Percentiles rank a stretch among this genome's conserved stretches.
Conservation (phyloP, 2,329 filamentous ascomycete species). For the Hyphodiscus sp. region DNA sequence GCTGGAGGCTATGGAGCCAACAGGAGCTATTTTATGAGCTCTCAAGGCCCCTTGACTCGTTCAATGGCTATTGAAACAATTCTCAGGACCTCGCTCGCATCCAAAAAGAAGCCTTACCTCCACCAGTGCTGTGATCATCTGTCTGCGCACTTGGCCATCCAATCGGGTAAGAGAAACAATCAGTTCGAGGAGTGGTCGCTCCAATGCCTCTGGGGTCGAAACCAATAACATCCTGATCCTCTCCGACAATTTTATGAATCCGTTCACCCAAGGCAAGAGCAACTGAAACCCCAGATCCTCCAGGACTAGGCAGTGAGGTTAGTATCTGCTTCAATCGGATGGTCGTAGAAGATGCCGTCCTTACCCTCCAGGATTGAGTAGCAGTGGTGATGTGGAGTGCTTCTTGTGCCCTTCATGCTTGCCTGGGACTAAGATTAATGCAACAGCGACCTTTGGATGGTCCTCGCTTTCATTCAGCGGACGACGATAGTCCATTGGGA, state of each 20-base stretch:
- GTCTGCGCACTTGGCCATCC: not conserved
- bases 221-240: slow-evolving; percentile 38
- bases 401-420: slow-evolving; percentile 16
- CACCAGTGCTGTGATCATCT: slow-evolving; percentile 20
- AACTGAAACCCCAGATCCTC: slow-evolving; percentile 35
- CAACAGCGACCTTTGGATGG: slow-evolving; percentile 26
- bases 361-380: slow-evolving; percentile 40
- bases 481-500: slow-evolving; percentile 41
- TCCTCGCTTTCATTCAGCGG: slow-evolving; percentile 31
- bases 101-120: not conserved
- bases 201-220: slow-evolving; percentile 47
- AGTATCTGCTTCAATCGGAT: no score
- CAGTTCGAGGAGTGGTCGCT: slow-evolving; percentile 42
- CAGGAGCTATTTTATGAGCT: no score
- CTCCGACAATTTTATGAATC: slow-evolving; percentile 34
- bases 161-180: slow-evolving; percentile 40
- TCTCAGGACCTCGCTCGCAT: no score
- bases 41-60: no score
- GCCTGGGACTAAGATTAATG: slow-evolving; percentile 21
- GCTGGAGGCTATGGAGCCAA: no score
- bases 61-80: no score
- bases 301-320: slow-evolving; percentile 25
- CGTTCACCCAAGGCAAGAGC: slow-evolving; percentile 21
- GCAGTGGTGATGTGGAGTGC: slow-evolving; percentile 34
- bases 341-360: no score